These are phyloP conservation scores for Suillus discolor DNA, from an alignment of 768 basidiomycete genomes.

Conservation along the genomic window DNA sequence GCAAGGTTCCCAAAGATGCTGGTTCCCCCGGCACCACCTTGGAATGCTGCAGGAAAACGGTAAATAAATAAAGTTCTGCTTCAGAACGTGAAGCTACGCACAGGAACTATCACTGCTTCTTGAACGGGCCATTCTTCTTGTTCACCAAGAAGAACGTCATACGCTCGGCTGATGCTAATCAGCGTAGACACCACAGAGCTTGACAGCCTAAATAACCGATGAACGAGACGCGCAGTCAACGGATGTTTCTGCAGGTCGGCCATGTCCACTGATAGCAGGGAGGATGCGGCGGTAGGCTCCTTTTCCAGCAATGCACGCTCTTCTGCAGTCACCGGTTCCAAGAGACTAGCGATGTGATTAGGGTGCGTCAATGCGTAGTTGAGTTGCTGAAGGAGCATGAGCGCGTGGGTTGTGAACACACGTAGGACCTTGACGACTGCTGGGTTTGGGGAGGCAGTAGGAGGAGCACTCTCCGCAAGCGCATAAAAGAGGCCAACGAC, in stretches of 20 bases:
- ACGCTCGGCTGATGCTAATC: constrained; percentile 68
- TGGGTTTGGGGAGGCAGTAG: constrained; percentile 31
- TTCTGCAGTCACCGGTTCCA: constrained; percentile 79
- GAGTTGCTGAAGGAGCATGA: constrained; percentile 81
- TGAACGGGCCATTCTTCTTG: constrained; percentile 73
- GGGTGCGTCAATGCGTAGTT: constrained; percentile 93
- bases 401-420: constrained; percentile 66
- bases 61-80: background rate
- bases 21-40: constrained; percentile 84
- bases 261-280: constrained; percentile 43
- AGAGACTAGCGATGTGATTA: constrained; percentile 77
- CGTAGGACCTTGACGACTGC: constrained; percentile 65
- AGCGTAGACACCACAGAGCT: constrained; percentile 72
- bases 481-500: constrained; percentile 78
- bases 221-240: constrained; percentile 68
- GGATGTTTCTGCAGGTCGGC: constrained; percentile 71
- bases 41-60: constrained; percentile 58
- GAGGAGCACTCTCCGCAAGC: constrained; percentile 53
- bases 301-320: constrained; percentile 73
- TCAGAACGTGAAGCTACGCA: constrained; percentile 28
- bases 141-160: constrained; percentile 62
- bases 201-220: constrained; percentile 70
- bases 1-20: constrained; percentile 81
- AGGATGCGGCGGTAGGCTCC: constrained; percentile 41
- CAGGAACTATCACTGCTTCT: constrained; percentile 72